Percentiles rank a stretch among this genome's conserved stretches.
phyloP scores from a whole-genome alignment of 2,329 filamentous ascomycete genomes.

The Coccinonectria pachysandricola region DNA sequence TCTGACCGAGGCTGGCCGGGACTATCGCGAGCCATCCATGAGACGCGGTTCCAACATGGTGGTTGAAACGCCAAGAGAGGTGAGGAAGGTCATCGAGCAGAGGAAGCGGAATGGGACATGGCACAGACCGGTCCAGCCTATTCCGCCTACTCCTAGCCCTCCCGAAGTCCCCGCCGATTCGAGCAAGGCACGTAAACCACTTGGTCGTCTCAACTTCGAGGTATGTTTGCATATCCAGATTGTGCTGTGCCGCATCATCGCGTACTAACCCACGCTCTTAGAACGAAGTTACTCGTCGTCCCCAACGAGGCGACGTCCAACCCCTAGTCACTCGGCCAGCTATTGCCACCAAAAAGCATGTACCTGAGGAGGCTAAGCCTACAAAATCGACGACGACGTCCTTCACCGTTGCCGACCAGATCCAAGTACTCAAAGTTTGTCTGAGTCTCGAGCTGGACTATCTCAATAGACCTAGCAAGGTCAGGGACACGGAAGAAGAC shows the following conservation, averaged over 20 bases:
- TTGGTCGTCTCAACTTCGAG: background rate
- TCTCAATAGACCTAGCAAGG: fast-evolving
- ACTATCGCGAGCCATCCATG: constrained; percentile 5
- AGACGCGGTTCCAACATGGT: constrained; percentile 4
- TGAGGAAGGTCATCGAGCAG: background rate
- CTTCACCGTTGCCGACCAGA: background rate
- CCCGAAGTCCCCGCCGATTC: too few relatives aligned
- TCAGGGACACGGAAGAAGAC: fast-evolving
- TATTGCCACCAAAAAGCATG: too few relatives aligned
- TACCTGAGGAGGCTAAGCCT: too few relatives aligned
- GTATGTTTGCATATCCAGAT: constrained; percentile 4
- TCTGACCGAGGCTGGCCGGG: background rate
- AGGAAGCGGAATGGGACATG: background rate
- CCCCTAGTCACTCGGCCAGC: too few relatives aligned
- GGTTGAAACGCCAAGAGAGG: constrained; percentile 1
- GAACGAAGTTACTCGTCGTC: too few relatives aligned
- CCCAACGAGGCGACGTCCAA: too few relatives aligned
- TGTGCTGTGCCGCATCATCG: too few relatives aligned
- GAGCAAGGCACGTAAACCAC: background rate
- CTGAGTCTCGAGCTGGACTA: background rate
- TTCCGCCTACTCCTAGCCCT: too few relatives aligned
- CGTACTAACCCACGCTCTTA: too few relatives aligned
- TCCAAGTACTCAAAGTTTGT: background rate
- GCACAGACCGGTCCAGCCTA: background rate
- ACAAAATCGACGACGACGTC: too few relatives aligned